Evolutionary conservation across 1,284 basidiomycete genomes (phyloP).

Genomic region (Inonotus obliquus): DNA sequence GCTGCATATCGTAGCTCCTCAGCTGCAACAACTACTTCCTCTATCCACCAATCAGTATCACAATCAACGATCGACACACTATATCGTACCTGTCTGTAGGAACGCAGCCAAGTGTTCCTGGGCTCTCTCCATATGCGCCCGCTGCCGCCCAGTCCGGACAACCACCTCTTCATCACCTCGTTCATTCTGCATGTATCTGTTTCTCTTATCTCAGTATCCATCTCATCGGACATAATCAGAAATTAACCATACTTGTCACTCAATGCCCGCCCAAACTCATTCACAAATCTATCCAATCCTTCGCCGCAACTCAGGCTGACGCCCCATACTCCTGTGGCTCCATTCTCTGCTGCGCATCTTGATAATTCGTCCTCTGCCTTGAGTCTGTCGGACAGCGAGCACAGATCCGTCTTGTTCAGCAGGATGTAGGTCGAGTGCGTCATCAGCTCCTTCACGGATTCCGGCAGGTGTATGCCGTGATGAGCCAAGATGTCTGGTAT

Average conservation of each 20-base stretch:
- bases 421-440: conserved; percentile 53
- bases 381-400: conserved; percentile 17
- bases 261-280: conserved; percentile 49
- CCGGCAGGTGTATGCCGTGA: conserved; percentile 34
- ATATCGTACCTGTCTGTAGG: conserved; percentile 42
- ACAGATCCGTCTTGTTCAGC: conserved; percentile 71
- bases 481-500: conserved; percentile 43
- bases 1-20: conserved; percentile 86
- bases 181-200: conserved; percentile 34
- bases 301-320: conserved; percentile 59
- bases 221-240: background rate
- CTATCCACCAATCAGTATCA: conserved; percentile 14
- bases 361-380: conserved; percentile 11
- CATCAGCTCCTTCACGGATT: conserved; percentile 43
- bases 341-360: background rate
- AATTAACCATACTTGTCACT: conserved; percentile 44
- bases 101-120: conserved; percentile 64
- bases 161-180: conserved; percentile 33
- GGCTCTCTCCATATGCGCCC: conserved; percentile 67
- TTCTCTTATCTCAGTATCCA: background rate
- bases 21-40: conserved; percentile 73
- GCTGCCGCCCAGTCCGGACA: conserved; percentile 77
- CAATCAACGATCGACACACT: conserved; percentile 22
- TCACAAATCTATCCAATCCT: conserved; percentile 55
- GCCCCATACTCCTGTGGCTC: conserved; percentile 38